phyloP scores from a whole-genome alignment of 768 basidiomycete species.

The Pisolithus tinctorius region DNA sequence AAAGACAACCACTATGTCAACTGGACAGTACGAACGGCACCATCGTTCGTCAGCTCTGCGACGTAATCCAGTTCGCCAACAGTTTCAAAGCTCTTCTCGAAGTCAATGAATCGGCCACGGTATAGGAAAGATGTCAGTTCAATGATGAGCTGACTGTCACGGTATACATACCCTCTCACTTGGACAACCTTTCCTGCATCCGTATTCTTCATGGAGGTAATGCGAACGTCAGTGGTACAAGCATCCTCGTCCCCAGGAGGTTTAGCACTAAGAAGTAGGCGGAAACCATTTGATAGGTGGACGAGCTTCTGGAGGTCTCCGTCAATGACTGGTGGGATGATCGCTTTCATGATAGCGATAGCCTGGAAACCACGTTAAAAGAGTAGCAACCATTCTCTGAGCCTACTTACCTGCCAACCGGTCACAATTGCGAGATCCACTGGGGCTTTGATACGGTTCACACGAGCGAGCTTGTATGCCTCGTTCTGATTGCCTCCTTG shows the following conservation, averaged over 20 bases:
- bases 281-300: conserved; percentile 96
- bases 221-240: conserved; percentile 84
- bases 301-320: conserved; percentile 95
- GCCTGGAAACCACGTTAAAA: conserved; percentile 45
- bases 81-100: conserved; percentile 92
- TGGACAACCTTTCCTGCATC: conserved; percentile 92
- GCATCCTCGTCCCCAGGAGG: conserved; percentile 80
- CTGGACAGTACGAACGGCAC: conserved; percentile 81
- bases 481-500: conserved; percentile 77
- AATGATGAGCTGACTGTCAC: conserved; percentile 74
- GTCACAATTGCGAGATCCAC: conserved; percentile 99
- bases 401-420: conserved; percentile 83
- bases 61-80: conserved; percentile 85
- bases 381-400: background rate
- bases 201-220: conserved; percentile 83
- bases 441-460: conserved; percentile 68
- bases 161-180: conserved; percentile 78
- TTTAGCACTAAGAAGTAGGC: conserved; percentile 69
- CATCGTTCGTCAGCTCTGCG: conserved; percentile 69
- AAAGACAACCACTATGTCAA: conserved; percentile 99
- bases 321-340: conserved; percentile 88
- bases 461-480: conserved; percentile 76
- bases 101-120: conserved; percentile 91
- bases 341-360: conserved; percentile 99
- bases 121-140: conserved; percentile 95